Conservation (phyloP, 1,284 basidiomycete species). For the Rhizopogon hawkerae region DNA sequence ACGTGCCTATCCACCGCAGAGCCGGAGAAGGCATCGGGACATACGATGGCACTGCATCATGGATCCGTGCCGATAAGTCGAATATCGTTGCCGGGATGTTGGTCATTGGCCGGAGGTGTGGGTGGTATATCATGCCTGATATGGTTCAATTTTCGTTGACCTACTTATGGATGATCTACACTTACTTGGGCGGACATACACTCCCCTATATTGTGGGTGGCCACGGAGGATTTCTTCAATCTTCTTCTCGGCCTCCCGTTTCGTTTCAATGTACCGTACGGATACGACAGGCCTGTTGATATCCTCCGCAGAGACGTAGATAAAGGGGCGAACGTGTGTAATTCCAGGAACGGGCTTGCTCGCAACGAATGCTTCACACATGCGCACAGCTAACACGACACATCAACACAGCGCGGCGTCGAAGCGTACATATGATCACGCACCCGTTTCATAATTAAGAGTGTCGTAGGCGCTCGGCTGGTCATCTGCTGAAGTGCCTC, state of each 20-base stretch:
- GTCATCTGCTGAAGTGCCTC: slow-evolving; percentile 64
- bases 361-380: slow-evolving; percentile 64
- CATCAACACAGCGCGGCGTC: slow-evolving; percentile 1
- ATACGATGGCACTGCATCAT: slow-evolving; percentile 43
- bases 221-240: slow-evolving; percentile 46
- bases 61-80: slow-evolving; percentile 67
- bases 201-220: slow-evolving; percentile 45
- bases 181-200: slow-evolving; percentile 82
- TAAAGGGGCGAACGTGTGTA: slow-evolving; percentile 57
- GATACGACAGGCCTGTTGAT: slow-evolving; percentile 84
- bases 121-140: slow-evolving; percentile 89
- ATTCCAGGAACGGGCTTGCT: slow-evolving; percentile 30
- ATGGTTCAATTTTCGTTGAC: slow-evolving; percentile 9
- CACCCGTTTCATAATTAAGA: slow-evolving; percentile 5
- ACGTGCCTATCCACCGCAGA: slow-evolving; percentile 43
- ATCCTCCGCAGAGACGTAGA: slow-evolving; percentile 94
- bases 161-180: slow-evolving; percentile 14
- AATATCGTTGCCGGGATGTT: slow-evolving; percentile 81
- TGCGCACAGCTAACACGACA: slow-evolving; percentile 49
- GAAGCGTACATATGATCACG: slow-evolving; percentile 7
- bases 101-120: slow-evolving; percentile 82
- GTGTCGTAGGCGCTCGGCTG: slow-evolving; percentile 65
- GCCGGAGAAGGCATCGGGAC: slow-evolving; percentile 60
- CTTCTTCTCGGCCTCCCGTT: slow-evolving; percentile 77
- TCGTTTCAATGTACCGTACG: slow-evolving; percentile 78